Evolutionary conservation across 2,329 filamentous ascomycete genomes (phyloP), one percentile per base, ranked within the genome.

Genomic region (Cephalotrichum gorgonifer): DNA sequence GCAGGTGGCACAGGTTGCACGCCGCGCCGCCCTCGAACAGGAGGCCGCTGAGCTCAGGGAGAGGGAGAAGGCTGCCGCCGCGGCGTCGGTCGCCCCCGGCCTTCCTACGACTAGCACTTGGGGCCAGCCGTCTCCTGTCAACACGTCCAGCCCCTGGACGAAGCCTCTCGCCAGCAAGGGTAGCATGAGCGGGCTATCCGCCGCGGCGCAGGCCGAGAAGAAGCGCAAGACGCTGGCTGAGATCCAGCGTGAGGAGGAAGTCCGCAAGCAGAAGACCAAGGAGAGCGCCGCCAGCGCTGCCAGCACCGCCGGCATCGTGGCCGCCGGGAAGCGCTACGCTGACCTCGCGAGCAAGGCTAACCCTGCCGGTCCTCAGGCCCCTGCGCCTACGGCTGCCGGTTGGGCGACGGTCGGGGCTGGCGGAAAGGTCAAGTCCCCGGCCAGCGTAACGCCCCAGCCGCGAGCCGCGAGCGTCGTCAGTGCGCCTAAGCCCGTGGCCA

Each of bases 361-460:
- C 64, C 71, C 22, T 65, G 62, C 51, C 56, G 65, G 22, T 54
- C 64, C 14, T 20, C 41, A 15, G 26, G 25, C n/a, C 25, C 58
- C 66, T 14, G 65, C 67, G 6, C 58, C 70, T 50, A 59, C 71
- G 22, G 60, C 70, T n/a, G 64, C 67, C 50, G 88, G 89, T 2
- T 98, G 93, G 93, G 91, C 90, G 11, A 97, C 90, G 1, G 91
- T 98, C 38, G 93, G 93, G 44, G 89, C 91, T 30, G 85, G 90
- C 55, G 93, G 93, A 14, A 98, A 96, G 71, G 79, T 86, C 45
- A 97, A 95, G 72, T 71, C 79, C 26, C 85, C 87, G 6, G 76
- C 75, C 3, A 78, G 73, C 0, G 68, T 74, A 2, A 71, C 74
- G 5, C 25, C 26, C 6, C 70, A 72, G 54, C 58, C 60, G 31